A percentile compares a stretch with the other conserved stretches of the same genome.
Conservation (phyloP, 495 filamentous ascomycete genomes). For the Hypoxylon trugodes region DNA sequence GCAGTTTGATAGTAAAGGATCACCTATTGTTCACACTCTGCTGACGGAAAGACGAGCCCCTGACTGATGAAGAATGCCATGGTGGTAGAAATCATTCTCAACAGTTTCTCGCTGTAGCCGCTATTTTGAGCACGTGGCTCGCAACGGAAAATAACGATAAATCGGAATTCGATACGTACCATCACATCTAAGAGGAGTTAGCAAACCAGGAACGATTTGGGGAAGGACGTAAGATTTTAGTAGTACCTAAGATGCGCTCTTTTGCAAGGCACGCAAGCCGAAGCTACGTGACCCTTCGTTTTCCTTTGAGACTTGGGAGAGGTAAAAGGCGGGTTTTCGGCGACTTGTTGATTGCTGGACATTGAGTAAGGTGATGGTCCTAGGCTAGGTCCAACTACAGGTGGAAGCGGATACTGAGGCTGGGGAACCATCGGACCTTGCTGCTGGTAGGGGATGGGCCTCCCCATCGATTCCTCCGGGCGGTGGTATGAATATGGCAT, state of each 20-base stretch:
- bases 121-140: constrained; percentile 6
- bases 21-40: background rate
- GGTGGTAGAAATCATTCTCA: background rate
- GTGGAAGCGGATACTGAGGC: constrained; percentile 47
- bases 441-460: constrained; percentile 49
- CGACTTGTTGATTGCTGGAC: constrained; percentile 42
- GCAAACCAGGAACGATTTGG: constrained; percentile 16
- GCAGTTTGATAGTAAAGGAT: background rate
- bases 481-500: constrained; percentile 50
- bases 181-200: constrained; percentile 54
- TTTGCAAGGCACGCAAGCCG: constrained; percentile 97
- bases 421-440: constrained; percentile 43
- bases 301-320: constrained; percentile 78
- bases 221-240: constrained; percentile 29
- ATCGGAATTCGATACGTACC: constrained; percentile 52
- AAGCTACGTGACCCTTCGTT: constrained; percentile 94
- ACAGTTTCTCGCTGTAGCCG: background rate
- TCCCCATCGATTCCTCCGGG: constrained; percentile 46
- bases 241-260: constrained; percentile 82
- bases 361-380: constrained; percentile 49
- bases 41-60: background rate
- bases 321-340: constrained; percentile 49
- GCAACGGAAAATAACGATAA: constrained; percentile 20
- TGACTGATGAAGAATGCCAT: background rate
- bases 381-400: constrained; percentile 44